Percentiles rank a stretch among this genome's conserved stretches.
These are phyloP conservation scores for Cyberlindnera subsufficiens DNA, from an alignment of 805 yeast species.

Conservation along the genomic window DNA sequence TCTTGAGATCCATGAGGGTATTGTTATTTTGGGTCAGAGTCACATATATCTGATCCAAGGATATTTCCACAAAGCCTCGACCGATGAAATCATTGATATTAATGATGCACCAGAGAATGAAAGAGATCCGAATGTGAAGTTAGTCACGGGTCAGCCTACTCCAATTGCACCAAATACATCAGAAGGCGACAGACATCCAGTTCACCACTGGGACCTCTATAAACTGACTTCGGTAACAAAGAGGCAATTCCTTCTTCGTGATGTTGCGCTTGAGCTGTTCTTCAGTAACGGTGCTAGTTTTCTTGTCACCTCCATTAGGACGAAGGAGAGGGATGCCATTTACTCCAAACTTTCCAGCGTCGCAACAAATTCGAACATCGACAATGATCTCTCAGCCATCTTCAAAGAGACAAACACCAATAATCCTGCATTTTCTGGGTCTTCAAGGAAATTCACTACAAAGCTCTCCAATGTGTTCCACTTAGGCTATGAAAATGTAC, in stretches of 20 bases:
- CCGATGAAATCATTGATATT: constrained; percentile 56
- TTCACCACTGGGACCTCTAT: constrained; percentile 54
- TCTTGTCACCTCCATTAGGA: constrained; percentile 56
- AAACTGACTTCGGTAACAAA: constrained; percentile 62
- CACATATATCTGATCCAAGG: constrained; percentile 66
- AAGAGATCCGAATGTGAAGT: constrained; percentile 64
- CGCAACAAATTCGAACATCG: constrained; percentile 45
- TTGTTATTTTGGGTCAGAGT: constrained; percentile 60
- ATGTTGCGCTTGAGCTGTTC: constrained; percentile 75
- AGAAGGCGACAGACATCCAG: constrained; percentile 35
- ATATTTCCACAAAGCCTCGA: constrained; percentile 49
- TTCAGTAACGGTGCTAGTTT: constrained; percentile 69
- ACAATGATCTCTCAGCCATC: constrained; percentile 48
- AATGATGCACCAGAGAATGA: constrained; percentile 55
- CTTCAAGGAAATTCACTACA: constrained; percentile 30
- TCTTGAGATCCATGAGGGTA: constrained; percentile 68
- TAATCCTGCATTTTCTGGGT: constrained; percentile 27
- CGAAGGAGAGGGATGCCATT: constrained; percentile 49
- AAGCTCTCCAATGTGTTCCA: constrained; percentile 43
- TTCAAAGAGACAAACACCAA: constrained; percentile 39
- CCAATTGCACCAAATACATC: constrained; percentile 7
- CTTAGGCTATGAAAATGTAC: constrained; percentile 27
- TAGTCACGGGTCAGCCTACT: constrained; percentile 47
- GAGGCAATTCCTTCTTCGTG: constrained; percentile 70
- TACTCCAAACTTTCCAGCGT: constrained; percentile 42